Conservation (phyloP, 306 rosid genomes). For the Acacia acuminata region DNA sequence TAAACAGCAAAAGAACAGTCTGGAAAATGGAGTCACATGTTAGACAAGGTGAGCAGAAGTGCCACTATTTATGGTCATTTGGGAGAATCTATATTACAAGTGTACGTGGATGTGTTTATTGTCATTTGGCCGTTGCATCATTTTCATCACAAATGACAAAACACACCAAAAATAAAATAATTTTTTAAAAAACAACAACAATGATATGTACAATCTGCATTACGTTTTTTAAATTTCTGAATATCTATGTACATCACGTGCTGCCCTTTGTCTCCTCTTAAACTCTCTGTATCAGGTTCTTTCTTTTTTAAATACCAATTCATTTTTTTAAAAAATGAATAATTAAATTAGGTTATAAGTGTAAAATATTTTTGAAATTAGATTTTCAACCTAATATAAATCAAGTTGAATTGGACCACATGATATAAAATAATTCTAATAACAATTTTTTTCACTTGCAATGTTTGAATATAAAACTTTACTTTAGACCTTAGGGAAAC, state of each 20-base stretch:
- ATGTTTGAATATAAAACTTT: background rate
- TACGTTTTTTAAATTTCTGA: background rate
- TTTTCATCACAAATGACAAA: background rate
- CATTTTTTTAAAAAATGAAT: too few relatives aligned
- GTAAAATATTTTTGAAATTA: too few relatives aligned
- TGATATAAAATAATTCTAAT: background rate
- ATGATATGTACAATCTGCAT: background rate
- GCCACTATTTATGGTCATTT: background rate
- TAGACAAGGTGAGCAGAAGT: background rate
- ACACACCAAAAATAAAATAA: too few relatives aligned
- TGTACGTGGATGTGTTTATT: background rate
- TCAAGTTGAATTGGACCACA: background rate
- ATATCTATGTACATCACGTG: conserved; percentile 29
- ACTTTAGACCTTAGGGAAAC: background rate
- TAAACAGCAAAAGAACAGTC: background rate
- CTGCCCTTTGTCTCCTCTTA: conserved; percentile 1
- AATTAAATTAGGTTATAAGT: background rate
- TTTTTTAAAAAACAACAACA: too few relatives aligned
- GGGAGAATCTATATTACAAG: conserved; percentile 13
- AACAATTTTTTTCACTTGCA: background rate
- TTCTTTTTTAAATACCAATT: too few relatives aligned
- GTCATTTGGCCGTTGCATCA: background rate
- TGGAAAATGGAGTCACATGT: background rate
- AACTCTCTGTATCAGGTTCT: background rate
- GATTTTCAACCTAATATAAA: too few relatives aligned